These are phyloP conservation scores for Monilinia fructigena DNA, from an alignment of 2,329 filamentous ascomycete genomes.

Conservation along the genomic window DNA sequence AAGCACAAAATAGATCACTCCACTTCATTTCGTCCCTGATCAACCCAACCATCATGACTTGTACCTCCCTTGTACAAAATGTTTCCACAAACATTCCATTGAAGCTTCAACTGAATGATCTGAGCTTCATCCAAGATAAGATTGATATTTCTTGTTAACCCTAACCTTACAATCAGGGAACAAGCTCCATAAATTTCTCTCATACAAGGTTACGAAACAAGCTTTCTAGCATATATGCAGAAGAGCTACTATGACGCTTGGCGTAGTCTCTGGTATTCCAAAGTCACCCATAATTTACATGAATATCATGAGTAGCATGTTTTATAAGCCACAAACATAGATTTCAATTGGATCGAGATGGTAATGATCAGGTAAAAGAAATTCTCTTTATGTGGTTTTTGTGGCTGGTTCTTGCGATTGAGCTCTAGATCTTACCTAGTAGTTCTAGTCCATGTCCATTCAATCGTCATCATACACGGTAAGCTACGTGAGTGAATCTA, in stretches of 20 bases:
- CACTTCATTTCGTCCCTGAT: too few species aligned
- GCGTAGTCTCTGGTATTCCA: not conserved
- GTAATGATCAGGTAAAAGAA: constrained; percentile 11
- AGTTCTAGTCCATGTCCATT: not conserved
- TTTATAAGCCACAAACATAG: not conserved
- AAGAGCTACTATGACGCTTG: constrained; percentile 20
- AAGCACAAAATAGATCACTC: not conserved
- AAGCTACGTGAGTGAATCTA: not conserved
- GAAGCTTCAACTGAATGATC: too few species aligned
- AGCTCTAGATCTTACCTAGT: not conserved
- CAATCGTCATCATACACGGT: constrained; percentile 4
- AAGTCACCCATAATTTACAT: constrained; percentile 1
- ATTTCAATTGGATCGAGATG: not conserved
- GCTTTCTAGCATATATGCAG: constrained; percentile 15
- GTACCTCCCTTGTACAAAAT: not conserved
- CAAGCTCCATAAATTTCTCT: constrained; percentile 5
- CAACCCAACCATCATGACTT: not conserved
- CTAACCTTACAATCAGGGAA: not conserved
- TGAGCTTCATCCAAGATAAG: not conserved
- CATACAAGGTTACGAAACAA: constrained; percentile 22
- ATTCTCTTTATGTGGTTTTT: constrained; percentile 2
- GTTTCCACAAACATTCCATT: too few species aligned
- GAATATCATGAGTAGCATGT: constrained; percentile 10
- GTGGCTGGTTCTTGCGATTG: not conserved
- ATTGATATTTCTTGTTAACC: not conserved